Base-by-base conservation (phyloP, 2,329 filamentous ascomycete species). In the Metarhizium brunneum region DNA sequence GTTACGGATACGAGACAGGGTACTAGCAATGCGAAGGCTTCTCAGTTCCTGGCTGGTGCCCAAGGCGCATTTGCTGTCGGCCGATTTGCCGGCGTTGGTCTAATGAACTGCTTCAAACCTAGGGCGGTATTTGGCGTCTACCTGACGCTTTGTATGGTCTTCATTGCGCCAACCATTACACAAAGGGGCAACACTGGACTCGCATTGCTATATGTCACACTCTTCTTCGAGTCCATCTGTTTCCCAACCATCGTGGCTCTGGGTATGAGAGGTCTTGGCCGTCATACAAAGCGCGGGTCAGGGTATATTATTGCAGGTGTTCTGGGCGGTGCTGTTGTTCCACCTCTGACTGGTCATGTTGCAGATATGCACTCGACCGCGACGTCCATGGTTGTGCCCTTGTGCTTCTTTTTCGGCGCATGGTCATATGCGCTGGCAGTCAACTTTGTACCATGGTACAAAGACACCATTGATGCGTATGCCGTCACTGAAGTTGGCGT, bases 231-330 rank as follows among this genome's bases (percentile, higher is more conserved):
- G 70, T 86, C 82, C 4, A 87, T 90, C 65, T 87, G 85, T 68
- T 92, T 92, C 75, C 88, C 88, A 0, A 91, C 87, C 18, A 90
- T 92, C 64, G 83, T 92, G 32, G 87, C 87, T 6, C 76, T 92
- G 2, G 86, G 86, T 7, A 89, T 90, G 75, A 80, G 86, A 29
- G 87, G 87, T 2, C 76, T 91, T 1, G 88, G 89, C 5, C 80
- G 84, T n/a, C 85, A 92, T 71, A 88, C 85, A 40, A 91, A 92
- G 75, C 80, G 87, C 58, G 88, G 88, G 1, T 85, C 83, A 2
- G 87, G 87, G 4, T 87, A 82, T 67, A 84, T 73, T 56, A 79
- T 90, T 2, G 85, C 76, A 4, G 87, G 85, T 60, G 86, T 92
- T 0, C 76, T 80, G 16, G 88, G 88, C 16, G 88, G 88, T 56